These are phyloP conservation scores for Galerina sulciceps DNA, from an alignment of 768 basidiomycete genomes.

Conservation along the genomic window DNA sequence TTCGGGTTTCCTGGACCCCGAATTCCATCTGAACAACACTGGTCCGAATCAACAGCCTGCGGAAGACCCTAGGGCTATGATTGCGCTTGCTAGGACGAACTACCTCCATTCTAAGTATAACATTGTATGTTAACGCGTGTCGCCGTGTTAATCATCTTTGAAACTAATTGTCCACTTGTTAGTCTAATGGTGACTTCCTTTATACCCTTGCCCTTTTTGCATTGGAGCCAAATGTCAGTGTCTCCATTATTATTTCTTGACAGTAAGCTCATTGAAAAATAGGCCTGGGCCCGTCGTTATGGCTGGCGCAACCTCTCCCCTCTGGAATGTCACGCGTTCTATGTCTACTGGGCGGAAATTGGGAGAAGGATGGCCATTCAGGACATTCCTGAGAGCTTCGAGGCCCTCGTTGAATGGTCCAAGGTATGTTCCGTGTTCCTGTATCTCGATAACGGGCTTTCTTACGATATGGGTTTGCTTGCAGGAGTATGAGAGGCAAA, in stretches of 20 bases:
- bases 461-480: neutral
- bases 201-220: conserved; percentile 45
- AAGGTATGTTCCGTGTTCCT: conserved; percentile 26
- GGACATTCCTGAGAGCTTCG: conserved; percentile 45
- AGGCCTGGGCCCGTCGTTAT: conserved; percentile 45
- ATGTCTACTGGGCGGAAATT: conserved; percentile 49
- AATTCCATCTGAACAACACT: conserved; percentile 13
- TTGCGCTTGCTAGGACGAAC: conserved; percentile 45
- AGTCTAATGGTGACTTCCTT: conserved; percentile 45
- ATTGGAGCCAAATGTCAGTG: conserved; percentile 41
- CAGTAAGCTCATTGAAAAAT: neutral
- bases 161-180: neutral
- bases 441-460: neutral
- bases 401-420: conserved; percentile 43
- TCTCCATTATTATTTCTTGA: neutral
- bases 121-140: conserved; percentile 32
- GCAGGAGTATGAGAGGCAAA: conserved; percentile 44
- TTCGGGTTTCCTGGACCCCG: conserved; percentile 26
- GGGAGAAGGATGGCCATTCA: conserved; percentile 50
- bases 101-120: conserved; percentile 47
- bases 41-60: conserved; percentile 21
- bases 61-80: conserved; percentile 43
- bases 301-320: conserved; percentile 50
- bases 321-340: conserved; percentile 47
- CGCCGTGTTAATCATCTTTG: neutral